Percentiles rank a stretch among this genome's conserved stretches.
Conservation (phyloP, 768 basidiomycete genomes). For the Xerocomellus dryophilus region DNA sequence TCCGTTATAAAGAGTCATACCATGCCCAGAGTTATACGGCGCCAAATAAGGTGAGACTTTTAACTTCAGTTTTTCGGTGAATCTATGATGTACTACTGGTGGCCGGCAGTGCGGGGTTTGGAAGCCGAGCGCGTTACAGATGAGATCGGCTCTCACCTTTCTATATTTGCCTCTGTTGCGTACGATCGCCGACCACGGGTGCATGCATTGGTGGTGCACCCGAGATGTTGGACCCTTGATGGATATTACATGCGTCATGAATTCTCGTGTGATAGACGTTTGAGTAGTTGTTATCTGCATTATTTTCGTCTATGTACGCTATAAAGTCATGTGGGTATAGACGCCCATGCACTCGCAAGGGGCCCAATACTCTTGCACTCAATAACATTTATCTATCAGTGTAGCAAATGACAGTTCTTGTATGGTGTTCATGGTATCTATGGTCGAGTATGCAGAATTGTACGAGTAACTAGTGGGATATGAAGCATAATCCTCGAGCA, state of each 20-base stretch:
- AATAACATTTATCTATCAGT: not conserved
- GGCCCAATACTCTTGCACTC: not conserved
- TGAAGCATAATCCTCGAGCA: not conserved
- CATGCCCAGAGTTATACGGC: too few species aligned
- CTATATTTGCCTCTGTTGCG: not conserved
- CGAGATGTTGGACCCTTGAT: too few species aligned
- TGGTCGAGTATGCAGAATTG: conserved; percentile 1
- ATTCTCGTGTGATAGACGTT: too few species aligned
- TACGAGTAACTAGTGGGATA: not conserved
- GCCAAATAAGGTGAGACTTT: too few species aligned
- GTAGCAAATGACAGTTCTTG: not conserved
- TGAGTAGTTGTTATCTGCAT: too few species aligned
- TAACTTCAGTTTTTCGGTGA: not conserved
- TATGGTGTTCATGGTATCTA: conserved; percentile 9
- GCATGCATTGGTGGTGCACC: too few species aligned
- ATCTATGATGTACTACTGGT: not conserved
- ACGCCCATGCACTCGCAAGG: not conserved
- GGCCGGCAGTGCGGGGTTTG: too few species aligned
- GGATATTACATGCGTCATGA: too few species aligned
- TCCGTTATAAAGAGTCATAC: too few species aligned
- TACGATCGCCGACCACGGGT: not conserved
- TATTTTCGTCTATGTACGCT: too few species aligned
- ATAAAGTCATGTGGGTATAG: too few species aligned
- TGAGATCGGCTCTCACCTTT: not conserved
- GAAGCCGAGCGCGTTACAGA: too few species aligned